These are phyloP conservation scores for Trichosanthes truncata DNA, from an alignment of 306 rosid species.

Conservation along the genomic window DNA sequence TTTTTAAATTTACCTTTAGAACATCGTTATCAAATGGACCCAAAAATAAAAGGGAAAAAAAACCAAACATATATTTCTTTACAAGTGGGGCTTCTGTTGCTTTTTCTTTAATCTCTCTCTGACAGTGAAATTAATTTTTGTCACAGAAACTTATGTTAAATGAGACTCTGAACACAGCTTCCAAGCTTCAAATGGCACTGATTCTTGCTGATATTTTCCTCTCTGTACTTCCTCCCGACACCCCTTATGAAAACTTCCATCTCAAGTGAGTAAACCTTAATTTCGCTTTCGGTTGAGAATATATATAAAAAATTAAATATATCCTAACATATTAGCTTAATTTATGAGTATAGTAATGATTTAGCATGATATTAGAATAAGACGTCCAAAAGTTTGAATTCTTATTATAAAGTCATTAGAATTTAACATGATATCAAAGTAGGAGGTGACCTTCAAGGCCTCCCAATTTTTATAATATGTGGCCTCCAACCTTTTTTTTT, in stretches of 20 bases:
- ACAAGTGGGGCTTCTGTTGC: not conserved
- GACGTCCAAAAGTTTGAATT: not conserved
- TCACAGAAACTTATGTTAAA: slow-evolving; percentile 60
- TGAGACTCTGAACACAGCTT: slow-evolving; percentile 42
- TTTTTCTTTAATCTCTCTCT: not conserved
- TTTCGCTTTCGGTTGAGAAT: not conserved
- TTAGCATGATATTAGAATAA: not conserved
- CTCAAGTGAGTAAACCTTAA: slow-evolving; percentile 30
- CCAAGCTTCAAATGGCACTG: slow-evolving; percentile 64
- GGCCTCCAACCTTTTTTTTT: no score
- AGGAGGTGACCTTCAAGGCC: no score
- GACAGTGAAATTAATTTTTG: not conserved
- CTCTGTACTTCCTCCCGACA: slow-evolving; percentile 38
- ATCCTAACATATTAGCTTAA: not conserved
- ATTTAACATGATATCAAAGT: no score
- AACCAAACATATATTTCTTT: no score
- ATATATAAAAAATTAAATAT: not conserved
- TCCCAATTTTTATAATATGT: no score
- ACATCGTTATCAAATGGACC: no score
- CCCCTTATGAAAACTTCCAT: slow-evolving; percentile 49
- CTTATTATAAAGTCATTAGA: not conserved
- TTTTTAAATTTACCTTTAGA: no score
- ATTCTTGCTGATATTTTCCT: slow-evolving; percentile 56
- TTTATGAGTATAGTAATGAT: not conserved
- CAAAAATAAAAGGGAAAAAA: no score